Evolutionary conservation across 495 filamentous ascomycete genomes (phyloP).

Genomic region (Achaetomiella virescens): DNA sequence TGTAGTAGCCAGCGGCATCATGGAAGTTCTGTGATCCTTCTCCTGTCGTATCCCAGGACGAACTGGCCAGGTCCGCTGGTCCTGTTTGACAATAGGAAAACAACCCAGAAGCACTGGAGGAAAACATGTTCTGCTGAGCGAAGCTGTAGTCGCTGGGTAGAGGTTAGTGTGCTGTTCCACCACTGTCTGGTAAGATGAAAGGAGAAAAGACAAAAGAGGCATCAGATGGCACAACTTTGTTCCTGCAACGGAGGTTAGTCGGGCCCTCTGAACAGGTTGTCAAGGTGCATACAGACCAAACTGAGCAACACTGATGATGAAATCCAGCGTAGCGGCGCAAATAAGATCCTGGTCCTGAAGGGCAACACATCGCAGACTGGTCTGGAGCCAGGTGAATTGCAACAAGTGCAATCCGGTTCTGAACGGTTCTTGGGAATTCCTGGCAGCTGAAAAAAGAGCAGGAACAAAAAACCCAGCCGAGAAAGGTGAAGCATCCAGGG

Average conservation of each 20-base stretch:
- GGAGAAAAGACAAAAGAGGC: constrained; percentile 29
- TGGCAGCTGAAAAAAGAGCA: not conserved
- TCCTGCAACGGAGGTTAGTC: constrained; percentile 33
- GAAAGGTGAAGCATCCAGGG: not conserved
- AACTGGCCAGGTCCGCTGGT: constrained; percentile 45
- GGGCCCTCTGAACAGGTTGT: not conserved
- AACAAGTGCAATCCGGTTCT: not conserved
- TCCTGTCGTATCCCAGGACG: constrained; percentile 46
- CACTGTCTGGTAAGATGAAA: constrained; percentile 16
- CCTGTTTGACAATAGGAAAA: constrained; percentile 51
- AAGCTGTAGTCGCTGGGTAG: constrained; percentile 47
- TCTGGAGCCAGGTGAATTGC: constrained; percentile 2
- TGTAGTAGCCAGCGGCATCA: constrained; percentile 29
- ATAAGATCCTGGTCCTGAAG: not conserved
- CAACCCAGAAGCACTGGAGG: constrained; percentile 42
- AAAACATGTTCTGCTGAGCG: constrained; percentile 42
- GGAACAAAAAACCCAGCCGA: not conserved
- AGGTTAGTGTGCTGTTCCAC: constrained; percentile 48
- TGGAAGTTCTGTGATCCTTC: constrained; percentile 51
- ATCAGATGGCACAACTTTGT: constrained; percentile 46
- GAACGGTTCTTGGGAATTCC: not conserved
- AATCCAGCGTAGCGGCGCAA: constrained; percentile 1
- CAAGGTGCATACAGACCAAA: constrained; percentile 32
- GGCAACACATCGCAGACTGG: not conserved
- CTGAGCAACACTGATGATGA: constrained; percentile 18